Percentiles rank a stretch among this genome's conserved stretches.
These are phyloP conservation scores for Suhomyces anneliseae DNA, from an alignment of 1,139 yeast species.

Conservation along the genomic window DNA sequence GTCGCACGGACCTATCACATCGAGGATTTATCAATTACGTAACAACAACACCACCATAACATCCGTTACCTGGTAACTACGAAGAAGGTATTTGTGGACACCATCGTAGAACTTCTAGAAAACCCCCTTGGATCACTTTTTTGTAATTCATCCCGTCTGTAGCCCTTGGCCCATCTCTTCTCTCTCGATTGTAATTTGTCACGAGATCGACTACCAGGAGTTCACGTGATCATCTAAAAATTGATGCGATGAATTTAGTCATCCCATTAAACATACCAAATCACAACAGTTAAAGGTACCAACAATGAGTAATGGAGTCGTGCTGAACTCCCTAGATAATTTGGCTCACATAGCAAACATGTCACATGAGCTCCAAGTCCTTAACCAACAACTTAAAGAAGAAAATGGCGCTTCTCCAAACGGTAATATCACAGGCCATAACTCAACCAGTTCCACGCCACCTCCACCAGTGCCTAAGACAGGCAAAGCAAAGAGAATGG, in stretches of 20 bases:
- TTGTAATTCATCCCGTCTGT: too few species aligned
- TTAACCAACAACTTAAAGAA: constrained; percentile 28
- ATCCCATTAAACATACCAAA: not conserved
- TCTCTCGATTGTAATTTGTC: not conserved
- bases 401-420: constrained; percentile 8
- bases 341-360: constrained; percentile 49
- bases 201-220: not conserved
- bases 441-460: constrained; percentile 6
- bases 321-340: constrained; percentile 32
- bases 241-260: not conserved
- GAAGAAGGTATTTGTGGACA: too few species aligned
- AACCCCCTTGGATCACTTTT: too few species aligned
- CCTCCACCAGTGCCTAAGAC: constrained; percentile 16
- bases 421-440: constrained; percentile 6
- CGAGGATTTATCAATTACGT: not conserved
- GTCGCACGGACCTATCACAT: not conserved
- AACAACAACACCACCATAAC: not conserved
- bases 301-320: constrained; percentile 14
- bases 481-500: constrained; percentile 57
- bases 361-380: constrained; percentile 41
- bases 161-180: too few species aligned
- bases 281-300: not conserved
- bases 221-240: not conserved
- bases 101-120: too few species aligned
- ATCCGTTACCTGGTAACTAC: too few species aligned